Evolutionary conservation across 805 yeast species (phyloP).

Genomic region (Lachancea meyersii): DNA sequence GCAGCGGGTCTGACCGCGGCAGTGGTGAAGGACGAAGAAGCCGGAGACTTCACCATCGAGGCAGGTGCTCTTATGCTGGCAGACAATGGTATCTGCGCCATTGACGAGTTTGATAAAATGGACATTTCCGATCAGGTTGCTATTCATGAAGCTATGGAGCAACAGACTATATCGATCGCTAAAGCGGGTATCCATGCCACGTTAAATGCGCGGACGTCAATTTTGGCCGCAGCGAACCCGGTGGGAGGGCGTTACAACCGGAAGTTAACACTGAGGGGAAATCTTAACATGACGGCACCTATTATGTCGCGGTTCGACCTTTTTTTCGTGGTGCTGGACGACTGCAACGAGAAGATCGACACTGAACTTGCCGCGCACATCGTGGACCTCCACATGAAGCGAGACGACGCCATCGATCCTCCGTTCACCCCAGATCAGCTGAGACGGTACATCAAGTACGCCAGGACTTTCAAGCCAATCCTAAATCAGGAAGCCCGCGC

Average conservation of each 20-base stretch:
- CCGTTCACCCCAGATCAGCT: slow-evolving; percentile 87
- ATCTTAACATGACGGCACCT: slow-evolving; percentile 94
- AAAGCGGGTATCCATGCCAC: slow-evolving; percentile 99
- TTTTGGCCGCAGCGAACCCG: slow-evolving; percentile 98
- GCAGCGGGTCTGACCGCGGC: slow-evolving; percentile 99
- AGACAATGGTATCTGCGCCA: slow-evolving; percentile 96
- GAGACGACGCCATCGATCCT: slow-evolving; percentile 85
- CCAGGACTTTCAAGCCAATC: slow-evolving; percentile 85
- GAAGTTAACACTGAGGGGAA: slow-evolving; percentile 73
- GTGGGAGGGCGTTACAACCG: slow-evolving; percentile 95
- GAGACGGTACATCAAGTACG: slow-evolving; percentile 82
- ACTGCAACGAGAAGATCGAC: slow-evolving; percentile 86
- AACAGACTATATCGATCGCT: slow-evolving; percentile 96
- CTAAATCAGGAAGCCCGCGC: slow-evolving; percentile 78
- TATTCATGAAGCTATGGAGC: slow-evolving; percentile 99
- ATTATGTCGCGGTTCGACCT: slow-evolving; percentile 97
- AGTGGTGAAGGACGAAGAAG: slow-evolving; percentile 93
- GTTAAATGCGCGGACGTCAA: slow-evolving; percentile 91
- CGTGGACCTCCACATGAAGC: slow-evolving; percentile 83
- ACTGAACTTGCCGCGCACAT: slow-evolving; percentile 88
- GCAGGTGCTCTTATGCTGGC: slow-evolving; percentile 99
- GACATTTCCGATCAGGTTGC: slow-evolving; percentile 94
- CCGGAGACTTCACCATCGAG: slow-evolving; percentile 94
- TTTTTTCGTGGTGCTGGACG: slow-evolving; percentile 90
- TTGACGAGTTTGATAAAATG: slow-evolving; percentile 98